A percentile compares a stretch with the other conserved stretches of the same genome.
phyloP scores from a whole-genome alignment of 2,329 filamentous ascomycete genomes.

The Fusarium praegraminearum region DNA sequence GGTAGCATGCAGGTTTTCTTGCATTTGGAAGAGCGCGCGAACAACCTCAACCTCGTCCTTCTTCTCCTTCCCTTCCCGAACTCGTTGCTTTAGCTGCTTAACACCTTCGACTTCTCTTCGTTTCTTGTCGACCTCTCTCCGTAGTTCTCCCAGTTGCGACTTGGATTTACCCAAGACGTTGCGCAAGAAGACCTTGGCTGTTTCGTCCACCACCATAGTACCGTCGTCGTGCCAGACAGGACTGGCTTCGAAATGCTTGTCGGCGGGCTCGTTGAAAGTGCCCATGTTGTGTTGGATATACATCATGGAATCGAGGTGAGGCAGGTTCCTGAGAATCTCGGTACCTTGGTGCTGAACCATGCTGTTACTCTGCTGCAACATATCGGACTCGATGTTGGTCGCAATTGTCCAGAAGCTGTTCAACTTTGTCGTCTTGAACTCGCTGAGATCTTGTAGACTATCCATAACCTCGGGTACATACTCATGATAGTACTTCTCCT shows the following conservation, averaged over 20 bases:
- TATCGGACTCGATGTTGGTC: constrained; percentile 81
- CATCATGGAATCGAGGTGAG: constrained; percentile 95
- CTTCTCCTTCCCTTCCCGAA: constrained; percentile 87
- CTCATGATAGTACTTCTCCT: constrained; percentile 97
- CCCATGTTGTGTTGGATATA: constrained; percentile 92
- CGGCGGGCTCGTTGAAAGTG: constrained; percentile 83
- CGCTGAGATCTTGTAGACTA: constrained; percentile 91
- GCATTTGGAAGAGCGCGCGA: constrained; percentile 82
- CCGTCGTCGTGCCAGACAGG: constrained; percentile 98
- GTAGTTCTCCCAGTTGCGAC: constrained; percentile 80
- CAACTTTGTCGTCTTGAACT: constrained; percentile 85
- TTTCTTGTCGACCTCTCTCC: constrained; percentile 87
- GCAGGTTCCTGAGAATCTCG: constrained; percentile 89
- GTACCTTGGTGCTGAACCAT: constrained; percentile 78
- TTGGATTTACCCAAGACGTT: constrained; percentile 95
- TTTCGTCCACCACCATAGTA: constrained; percentile 85
- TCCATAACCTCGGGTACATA: constrained; percentile 95
- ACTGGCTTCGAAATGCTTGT: constrained; percentile 91
- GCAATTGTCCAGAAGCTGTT: constrained; percentile 89
- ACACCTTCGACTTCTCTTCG: constrained; percentile 84
- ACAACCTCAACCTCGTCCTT: constrained; percentile 90
- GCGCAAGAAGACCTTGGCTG: constrained; percentile 88
- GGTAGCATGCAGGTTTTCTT: constrained; percentile 85
- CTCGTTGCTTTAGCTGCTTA: constrained; percentile 77
- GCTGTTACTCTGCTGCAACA: constrained; percentile 78